A percentile compares a stretch with the other conserved stretches of the same genome.
Conservation (phyloP, 495 filamentous ascomycete species). For the Penicillium canescens region DNA sequence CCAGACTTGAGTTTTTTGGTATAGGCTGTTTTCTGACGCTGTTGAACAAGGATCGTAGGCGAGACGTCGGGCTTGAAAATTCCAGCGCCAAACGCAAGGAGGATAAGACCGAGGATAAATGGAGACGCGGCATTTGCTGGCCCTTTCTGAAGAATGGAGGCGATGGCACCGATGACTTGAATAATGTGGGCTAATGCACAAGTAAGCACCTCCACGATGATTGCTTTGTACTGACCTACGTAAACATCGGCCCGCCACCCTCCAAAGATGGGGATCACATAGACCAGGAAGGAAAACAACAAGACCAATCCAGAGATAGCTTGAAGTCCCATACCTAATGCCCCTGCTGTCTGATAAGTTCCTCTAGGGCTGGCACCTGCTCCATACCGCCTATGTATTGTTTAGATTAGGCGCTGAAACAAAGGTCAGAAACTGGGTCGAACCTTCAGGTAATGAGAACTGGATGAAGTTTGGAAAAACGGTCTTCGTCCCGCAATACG, state of each 20-base stretch:
- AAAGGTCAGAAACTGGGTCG: background rate
- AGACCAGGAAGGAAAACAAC: constrained; percentile 48
- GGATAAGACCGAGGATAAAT: constrained; percentile 55
- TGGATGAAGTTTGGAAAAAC: constrained; percentile 64
- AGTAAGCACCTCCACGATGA: constrained; percentile 54
- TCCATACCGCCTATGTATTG: no score
- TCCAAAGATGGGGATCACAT: constrained; percentile 58
- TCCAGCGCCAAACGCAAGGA: constrained; percentile 30
- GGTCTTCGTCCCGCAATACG: constrained; percentile 55
- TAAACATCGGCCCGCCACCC: constrained; percentile 59
- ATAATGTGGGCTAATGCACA: constrained; percentile 65
- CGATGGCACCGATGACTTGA: constrained; percentile 58
- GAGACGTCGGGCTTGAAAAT: constrained; percentile 41
- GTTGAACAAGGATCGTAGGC: constrained; percentile 36
- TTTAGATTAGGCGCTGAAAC: no score
- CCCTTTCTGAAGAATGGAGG: constrained; percentile 55
- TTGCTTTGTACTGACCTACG: constrained; percentile 53
- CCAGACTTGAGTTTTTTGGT: constrained; percentile 36
- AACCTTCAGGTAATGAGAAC: constrained; percentile 48
- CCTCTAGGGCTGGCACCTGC: no score
- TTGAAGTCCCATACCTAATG: no score
- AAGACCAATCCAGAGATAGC: no score
- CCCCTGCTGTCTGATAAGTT: no score
- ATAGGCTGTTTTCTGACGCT: constrained; percentile 25
- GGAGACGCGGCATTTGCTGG: constrained; percentile 48